These are phyloP conservation scores for Phaseolus lunatus DNA, from an alignment of 306 rosid species.

Conservation along the genomic window DNA sequence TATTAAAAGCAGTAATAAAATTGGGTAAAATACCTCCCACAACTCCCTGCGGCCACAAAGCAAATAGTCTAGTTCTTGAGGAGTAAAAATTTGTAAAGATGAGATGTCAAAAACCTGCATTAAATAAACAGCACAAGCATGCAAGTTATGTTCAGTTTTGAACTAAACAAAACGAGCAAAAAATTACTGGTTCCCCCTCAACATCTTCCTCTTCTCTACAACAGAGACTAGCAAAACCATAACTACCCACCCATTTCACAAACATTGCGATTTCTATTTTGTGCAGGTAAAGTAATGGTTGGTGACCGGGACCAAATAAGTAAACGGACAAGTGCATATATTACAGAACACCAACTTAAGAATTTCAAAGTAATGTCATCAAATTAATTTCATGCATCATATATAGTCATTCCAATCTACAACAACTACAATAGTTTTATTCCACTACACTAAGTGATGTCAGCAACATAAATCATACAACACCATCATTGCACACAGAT, in stretches of 20 bases:
- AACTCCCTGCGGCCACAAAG: conserved; percentile 96
- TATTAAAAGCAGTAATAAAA: neutral
- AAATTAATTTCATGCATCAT: conserved; percentile 1
- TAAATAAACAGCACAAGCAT: conserved; percentile 23
- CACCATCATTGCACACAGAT: neutral
- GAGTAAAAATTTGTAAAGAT: conserved; percentile 76
- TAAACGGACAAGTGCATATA: neutral
- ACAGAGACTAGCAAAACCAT: conserved; percentile 22
- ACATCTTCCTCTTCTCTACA: neutral
- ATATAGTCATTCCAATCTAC: neutral
- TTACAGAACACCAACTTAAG: neutral
- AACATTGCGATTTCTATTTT: neutral
- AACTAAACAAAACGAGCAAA: conserved; percentile 11
- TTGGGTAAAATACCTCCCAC: conserved; percentile 70
- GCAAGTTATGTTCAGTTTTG: conserved; percentile 36
- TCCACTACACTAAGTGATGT: neutral
- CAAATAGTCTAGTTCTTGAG: conserved; percentile 81
- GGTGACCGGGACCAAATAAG: neutral
- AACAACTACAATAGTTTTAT: conserved; percentile 1
- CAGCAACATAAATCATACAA: neutral
- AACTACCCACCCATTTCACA: neutral
- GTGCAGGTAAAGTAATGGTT: neutral
- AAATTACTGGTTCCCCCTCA: neutral
- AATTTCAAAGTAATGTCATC: conserved; percentile 14
- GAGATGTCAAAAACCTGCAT: conserved; percentile 44